Conservation (phyloP, 345 rosid genomes). For the Euphorbia peplus region DNA sequence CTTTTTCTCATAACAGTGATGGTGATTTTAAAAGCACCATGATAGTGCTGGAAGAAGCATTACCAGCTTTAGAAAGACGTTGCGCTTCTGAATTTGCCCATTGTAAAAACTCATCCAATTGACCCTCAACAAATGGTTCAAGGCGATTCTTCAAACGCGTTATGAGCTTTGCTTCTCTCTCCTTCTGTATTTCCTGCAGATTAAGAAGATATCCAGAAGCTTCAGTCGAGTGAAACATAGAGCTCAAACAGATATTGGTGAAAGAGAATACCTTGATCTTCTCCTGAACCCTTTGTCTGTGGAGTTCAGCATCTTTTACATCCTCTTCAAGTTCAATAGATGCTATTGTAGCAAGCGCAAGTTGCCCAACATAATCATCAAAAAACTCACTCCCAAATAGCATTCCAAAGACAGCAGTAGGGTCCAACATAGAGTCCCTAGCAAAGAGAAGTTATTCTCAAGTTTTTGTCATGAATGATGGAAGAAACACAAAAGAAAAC, state of each 20-base stretch:
- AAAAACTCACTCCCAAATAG: slow-evolving; percentile 83
- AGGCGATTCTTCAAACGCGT: slow-evolving; percentile 57
- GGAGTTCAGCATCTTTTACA: slow-evolving; percentile 42
- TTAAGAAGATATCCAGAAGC: background rate
- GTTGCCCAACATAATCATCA: slow-evolving; percentile 91
- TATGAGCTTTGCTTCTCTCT: slow-evolving; percentile 70
- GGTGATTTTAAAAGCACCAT: background rate
- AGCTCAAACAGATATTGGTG: background rate
- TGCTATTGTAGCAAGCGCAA: slow-evolving; percentile 67
- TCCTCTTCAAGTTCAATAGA: slow-evolving; percentile 55
- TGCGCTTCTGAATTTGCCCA: slow-evolving; percentile 82
- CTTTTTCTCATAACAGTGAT: background rate
- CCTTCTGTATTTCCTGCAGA: slow-evolving; percentile 64
- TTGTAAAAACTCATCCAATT: slow-evolving; percentile 46
- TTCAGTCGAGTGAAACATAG: background rate
- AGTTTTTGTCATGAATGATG: slow-evolving; percentile 6
- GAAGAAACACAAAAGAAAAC: background rate
- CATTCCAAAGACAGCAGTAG: slow-evolving; percentile 91
- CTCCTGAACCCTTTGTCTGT: slow-evolving; percentile 52
- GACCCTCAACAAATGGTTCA: slow-evolving; percentile 70
- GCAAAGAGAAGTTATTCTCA: slow-evolving; percentile 9
- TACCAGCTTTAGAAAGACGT: slow-evolving; percentile 79
- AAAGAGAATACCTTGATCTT: slow-evolving; percentile 53
- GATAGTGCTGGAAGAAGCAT: slow-evolving; percentile 1
- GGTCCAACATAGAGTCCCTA: slow-evolving; percentile 88